Conservation (phyloP, 306 rosid genomes). For the Quercus parvula region DNA sequence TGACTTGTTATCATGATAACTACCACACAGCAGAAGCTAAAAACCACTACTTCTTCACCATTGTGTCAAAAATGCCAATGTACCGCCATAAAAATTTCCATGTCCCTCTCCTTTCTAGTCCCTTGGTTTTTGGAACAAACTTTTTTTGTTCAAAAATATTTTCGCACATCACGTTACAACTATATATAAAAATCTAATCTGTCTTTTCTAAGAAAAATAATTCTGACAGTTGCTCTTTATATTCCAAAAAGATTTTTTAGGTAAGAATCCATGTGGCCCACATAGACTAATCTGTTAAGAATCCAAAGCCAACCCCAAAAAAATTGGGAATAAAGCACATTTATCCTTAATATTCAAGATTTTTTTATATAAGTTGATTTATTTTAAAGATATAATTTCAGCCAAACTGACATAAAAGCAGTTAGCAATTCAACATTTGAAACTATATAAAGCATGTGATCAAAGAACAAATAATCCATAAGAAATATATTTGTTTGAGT, state of each 20-base stretch:
- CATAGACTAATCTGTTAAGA: too few relatives aligned
- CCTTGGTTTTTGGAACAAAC: background rate
- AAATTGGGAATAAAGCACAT: too few relatives aligned
- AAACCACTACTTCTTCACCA: background rate
- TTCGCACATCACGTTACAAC: background rate
- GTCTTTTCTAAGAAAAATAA: background rate
- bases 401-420: background rate
- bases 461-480: background rate
- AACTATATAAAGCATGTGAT: background rate
- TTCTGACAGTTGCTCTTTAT: background rate
- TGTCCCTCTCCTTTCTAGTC: background rate
- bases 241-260: background rate
- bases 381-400: background rate
- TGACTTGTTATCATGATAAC: background rate
- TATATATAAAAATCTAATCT: background rate
- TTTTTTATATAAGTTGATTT: too few relatives aligned
- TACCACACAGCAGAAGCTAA: background rate
- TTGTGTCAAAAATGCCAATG: background rate
- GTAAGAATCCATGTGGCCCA: too few relatives aligned
- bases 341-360: too few relatives aligned
- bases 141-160: background rate
- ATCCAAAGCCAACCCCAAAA: too few relatives aligned
- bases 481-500: background rate
- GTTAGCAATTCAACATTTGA: background rate
- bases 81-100: background rate